phyloP scores from a whole-genome alignment of 768 basidiomycete genomes.

The Leccinum uliginosum region DNA sequence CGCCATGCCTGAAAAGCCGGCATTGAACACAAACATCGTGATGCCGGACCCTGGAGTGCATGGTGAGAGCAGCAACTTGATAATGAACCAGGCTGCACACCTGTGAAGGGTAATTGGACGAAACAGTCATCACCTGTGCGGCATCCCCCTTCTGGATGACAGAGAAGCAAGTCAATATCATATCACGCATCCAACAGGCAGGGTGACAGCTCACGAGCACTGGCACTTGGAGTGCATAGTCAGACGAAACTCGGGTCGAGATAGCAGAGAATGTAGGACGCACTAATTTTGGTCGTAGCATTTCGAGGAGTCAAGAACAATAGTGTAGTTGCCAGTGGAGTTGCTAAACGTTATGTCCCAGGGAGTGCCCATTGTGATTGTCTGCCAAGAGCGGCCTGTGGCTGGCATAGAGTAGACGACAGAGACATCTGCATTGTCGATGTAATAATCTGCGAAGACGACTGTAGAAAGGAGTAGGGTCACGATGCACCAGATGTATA shows the following conservation, averaged over 20 bases:
- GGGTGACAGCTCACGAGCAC: slow-evolving; percentile 14
- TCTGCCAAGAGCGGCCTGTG: slow-evolving; percentile 13
- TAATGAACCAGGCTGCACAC: slow-evolving; percentile 1
- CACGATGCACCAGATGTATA: neutral
- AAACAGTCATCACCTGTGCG: slow-evolving; percentile 10
- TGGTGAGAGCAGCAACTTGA: neutral
- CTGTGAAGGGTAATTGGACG: slow-evolving; percentile 20
- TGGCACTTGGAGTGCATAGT: neutral
- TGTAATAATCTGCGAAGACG: slow-evolving; percentile 18
- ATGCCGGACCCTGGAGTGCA: slow-evolving; percentile 21
- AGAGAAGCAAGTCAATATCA: neutral
- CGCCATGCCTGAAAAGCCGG: slow-evolving; percentile 17
- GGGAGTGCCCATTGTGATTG: slow-evolving; percentile 6
- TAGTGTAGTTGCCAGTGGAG: neutral
- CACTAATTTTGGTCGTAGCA: slow-evolving; percentile 27
- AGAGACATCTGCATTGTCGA: slow-evolving; percentile 25
- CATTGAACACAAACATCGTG: slow-evolving; percentile 23
- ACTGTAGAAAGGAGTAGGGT: slow-evolving; percentile 12
- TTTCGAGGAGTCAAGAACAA: slow-evolving; percentile 14
- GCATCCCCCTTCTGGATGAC: slow-evolving; percentile 18
- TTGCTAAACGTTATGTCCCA: neutral
- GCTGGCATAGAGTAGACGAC: slow-evolving; percentile 18
- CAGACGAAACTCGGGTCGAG: neutral
- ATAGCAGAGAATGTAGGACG: neutral
- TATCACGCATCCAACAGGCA: neutral